These are phyloP conservation scores for Ilyonectria sp. DNA, from an alignment of 2,329 filamentous ascomycete genomes.

Conservation along the genomic window DNA sequence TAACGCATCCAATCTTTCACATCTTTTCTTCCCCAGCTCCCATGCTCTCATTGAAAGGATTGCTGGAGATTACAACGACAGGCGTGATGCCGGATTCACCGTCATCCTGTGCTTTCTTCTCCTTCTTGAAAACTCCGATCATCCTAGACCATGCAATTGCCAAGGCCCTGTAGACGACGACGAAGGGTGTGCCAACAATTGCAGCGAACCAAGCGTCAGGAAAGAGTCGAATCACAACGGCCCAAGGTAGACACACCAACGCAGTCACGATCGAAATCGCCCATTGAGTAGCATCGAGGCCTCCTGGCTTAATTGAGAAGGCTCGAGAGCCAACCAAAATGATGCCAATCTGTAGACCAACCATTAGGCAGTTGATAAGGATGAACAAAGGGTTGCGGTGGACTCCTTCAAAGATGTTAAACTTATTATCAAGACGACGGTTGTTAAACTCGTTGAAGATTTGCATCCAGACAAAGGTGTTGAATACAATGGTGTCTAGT, in stretches of 20 bases:
- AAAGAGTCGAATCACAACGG: constrained; percentile 63
- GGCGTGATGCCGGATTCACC: neutral
- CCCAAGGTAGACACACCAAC: constrained; percentile 65
- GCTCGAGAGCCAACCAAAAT: constrained; percentile 77
- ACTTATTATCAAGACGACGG: constrained; percentile 83
- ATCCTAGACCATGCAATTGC: neutral
- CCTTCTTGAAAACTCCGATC: neutral
- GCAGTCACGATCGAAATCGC: constrained; percentile 51
- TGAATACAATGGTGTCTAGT: constrained; percentile 75
- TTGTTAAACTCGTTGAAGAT: constrained; percentile 81
- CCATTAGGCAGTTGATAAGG: constrained; percentile 84
- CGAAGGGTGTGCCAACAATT: constrained; percentile 50
- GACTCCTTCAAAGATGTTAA: constrained; percentile 91
- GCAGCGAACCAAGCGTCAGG: constrained; percentile 56
- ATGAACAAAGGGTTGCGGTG: constrained; percentile 86
- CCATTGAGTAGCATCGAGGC: constrained; percentile 33
- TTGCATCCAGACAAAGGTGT: constrained; percentile 81
- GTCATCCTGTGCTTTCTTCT: neutral
- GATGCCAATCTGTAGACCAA: constrained; percentile 88
- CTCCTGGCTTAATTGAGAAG: constrained; percentile 19
- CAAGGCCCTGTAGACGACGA: neutral
- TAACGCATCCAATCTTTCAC: neutral
- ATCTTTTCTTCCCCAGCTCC: neutral
- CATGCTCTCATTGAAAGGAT: neutral
- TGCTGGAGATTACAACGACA: neutral